Evolutionary conservation across 176 grass and related monocot species (phyloP).

Genomic region (Calamus simplicifolius): DNA sequence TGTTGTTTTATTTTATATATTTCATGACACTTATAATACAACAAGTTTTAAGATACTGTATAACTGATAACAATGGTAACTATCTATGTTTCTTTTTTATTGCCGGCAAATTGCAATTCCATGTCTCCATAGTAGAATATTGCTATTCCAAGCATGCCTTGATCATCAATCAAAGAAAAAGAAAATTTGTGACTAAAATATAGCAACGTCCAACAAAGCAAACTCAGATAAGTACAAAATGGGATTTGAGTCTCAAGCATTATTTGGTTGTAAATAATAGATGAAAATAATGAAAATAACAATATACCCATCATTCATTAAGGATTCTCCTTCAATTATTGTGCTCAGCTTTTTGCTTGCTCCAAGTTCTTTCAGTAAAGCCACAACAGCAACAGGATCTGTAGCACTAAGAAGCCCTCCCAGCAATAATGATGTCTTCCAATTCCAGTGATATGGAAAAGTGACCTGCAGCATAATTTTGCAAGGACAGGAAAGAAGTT

Average conservation of each 20-base stretch:
- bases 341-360: constrained; percentile 94
- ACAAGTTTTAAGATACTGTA: no score
- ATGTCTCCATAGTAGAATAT: no score
- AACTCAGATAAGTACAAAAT: not conserved
- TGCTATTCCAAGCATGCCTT: no score
- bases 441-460: constrained; percentile 92
- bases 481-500: no score
- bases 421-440: constrained; percentile 83
- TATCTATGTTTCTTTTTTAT: no score
- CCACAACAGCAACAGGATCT: constrained; percentile 86
- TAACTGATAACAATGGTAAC: no score
- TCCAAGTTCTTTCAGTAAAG: constrained; percentile 83
- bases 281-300: not conserved
- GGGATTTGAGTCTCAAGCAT: not conserved
- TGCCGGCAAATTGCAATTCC: no score
- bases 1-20: no score
- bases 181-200: no score
- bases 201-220: no score
- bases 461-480: constrained; percentile 29
- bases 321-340: constrained; percentile 92
- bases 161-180: no score
- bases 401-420: constrained; percentile 90
- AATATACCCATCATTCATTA: constrained; percentile 91
- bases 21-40: no score
- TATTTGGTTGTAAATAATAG: not conserved